Evolutionary conservation across 1,284 basidiomycete species (phyloP).

Genomic region (Leccinum fuscescens): DNA sequence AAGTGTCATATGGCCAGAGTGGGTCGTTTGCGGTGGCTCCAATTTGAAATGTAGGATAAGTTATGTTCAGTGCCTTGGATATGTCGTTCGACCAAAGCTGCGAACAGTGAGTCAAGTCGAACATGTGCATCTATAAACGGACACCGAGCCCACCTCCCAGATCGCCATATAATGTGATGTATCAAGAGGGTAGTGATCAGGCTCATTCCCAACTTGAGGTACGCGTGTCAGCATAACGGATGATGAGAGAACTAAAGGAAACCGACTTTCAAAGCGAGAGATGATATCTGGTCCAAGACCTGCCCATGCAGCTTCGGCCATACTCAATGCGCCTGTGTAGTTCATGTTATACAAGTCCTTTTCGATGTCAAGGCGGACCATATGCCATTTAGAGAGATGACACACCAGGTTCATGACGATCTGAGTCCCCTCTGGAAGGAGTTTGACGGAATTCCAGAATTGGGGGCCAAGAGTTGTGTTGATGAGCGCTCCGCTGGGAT

Average conservation of each 20-base stretch:
- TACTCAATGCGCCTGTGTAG: conserved; percentile 40
- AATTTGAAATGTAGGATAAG: conserved; percentile 43
- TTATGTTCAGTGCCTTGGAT: conserved; percentile 36
- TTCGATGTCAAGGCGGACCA: background rate
- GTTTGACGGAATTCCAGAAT: conserved; percentile 46
- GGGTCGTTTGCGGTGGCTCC: conserved; percentile 49
- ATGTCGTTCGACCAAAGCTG: conserved; percentile 49
- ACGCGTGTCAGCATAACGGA: background rate
- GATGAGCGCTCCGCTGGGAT: conserved; percentile 17
- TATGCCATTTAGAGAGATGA: background rate
- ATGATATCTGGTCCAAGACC: conserved; percentile 41
- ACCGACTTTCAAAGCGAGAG: conserved; percentile 45
- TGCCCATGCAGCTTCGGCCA: conserved; percentile 41
- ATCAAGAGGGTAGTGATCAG: conserved; percentile 44
- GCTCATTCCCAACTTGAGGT: conserved; percentile 50
- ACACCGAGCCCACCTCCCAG: conserved; percentile 40
- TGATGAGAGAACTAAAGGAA: background rate
- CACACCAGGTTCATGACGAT: conserved; percentile 44
- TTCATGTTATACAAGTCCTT: conserved; percentile 44
- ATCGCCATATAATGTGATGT: conserved; percentile 42
- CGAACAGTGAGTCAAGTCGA: background rate
- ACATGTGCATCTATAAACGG: background rate
- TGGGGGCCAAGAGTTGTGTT: conserved; percentile 50
- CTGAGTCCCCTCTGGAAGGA: conserved; percentile 45
- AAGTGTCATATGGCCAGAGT: conserved; percentile 47